Conservation (phyloP, 2,329 filamentous ascomycete species). For the Trichoderma endophyticum region DNA sequence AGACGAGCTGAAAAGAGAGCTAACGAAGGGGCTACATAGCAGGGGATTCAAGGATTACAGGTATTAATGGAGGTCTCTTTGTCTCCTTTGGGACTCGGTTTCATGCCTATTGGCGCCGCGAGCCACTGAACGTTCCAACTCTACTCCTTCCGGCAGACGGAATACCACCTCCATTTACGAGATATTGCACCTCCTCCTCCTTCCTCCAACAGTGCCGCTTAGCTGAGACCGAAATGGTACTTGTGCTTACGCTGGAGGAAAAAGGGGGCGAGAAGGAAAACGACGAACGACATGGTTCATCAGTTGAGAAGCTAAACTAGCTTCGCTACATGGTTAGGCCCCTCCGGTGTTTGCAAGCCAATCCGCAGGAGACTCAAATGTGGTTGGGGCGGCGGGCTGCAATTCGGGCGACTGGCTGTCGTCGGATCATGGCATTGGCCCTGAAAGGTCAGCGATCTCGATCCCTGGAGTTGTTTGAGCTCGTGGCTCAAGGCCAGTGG, state of each 20-base stretch:
- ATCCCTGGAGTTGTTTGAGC: conserved; percentile 24
- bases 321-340: not conserved
- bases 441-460: conserved; percentile 27
- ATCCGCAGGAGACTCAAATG: not conserved
- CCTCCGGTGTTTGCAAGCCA: not conserved
- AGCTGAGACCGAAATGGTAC: not conserved
- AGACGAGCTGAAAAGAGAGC: not conserved
- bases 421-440: conserved; percentile 4
- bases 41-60: not conserved
- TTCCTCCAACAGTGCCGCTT: not conserved
- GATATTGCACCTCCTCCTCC: not conserved
- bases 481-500: conserved; percentile 16
- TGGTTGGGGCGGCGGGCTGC: not conserved
- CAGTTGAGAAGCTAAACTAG: conserved; percentile 11
- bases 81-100: not conserved
- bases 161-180: not conserved
- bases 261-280: not conserved
- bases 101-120: not conserved
- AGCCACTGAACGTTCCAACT: not conserved
- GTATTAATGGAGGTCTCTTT: not conserved
- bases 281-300: not conserved
- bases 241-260: not conserved
- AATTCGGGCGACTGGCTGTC: conserved; percentile 1
- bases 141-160: not conserved
- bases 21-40: not conserved